Percentiles rank a stretch among this genome's conserved stretches.
phyloP scores from a whole-genome alignment of 2,329 filamentous ascomycete species.

The Pseudogymnoascus sp. region DNA sequence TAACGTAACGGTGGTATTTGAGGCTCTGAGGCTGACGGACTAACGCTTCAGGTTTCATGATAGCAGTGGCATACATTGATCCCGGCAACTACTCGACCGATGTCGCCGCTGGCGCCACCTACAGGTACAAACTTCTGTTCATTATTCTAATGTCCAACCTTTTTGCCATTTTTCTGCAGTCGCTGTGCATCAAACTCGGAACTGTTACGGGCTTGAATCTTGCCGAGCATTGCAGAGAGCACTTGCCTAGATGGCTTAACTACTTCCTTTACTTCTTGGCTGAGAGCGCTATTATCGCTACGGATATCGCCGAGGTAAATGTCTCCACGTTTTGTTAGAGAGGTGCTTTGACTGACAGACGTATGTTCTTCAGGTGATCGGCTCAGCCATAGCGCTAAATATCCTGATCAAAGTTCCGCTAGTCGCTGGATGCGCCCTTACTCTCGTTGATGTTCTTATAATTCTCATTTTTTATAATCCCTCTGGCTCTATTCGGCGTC shows the following conservation, averaged over 20 bases:
- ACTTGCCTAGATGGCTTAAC: constrained; percentile 59
- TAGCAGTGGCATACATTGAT: constrained; percentile 34
- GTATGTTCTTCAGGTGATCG: constrained; percentile 39
- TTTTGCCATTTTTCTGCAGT: constrained; percentile 51
- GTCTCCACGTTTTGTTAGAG: constrained; percentile 14
- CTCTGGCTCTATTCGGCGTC: constrained; percentile 41
- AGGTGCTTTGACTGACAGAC: neutral
- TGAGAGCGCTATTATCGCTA: constrained; percentile 62
- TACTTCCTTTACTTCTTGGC: constrained; percentile 53
- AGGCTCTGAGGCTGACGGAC: neutral
- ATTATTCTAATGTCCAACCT: constrained; percentile 50
- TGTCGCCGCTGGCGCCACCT: constrained; percentile 47
- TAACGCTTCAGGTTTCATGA: constrained; percentile 23
- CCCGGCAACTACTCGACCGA: constrained; percentile 50
- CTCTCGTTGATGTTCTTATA: constrained; percentile 47
- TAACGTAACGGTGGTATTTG: constrained; percentile 29
- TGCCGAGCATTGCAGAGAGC: constrained; percentile 57
- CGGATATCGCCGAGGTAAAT: constrained; percentile 61
- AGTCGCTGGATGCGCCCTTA: constrained; percentile 49
- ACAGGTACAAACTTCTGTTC: constrained; percentile 46
- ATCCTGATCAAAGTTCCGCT: constrained; percentile 45
- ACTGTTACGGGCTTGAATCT: constrained; percentile 62
- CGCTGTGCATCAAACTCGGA: constrained; percentile 61
- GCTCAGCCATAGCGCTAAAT: constrained; percentile 49
- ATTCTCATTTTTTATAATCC: constrained; percentile 49